phyloP scores from a whole-genome alignment of 225 moss, liverwort and hornwort species.

The Marchantia paleacea region DNA sequence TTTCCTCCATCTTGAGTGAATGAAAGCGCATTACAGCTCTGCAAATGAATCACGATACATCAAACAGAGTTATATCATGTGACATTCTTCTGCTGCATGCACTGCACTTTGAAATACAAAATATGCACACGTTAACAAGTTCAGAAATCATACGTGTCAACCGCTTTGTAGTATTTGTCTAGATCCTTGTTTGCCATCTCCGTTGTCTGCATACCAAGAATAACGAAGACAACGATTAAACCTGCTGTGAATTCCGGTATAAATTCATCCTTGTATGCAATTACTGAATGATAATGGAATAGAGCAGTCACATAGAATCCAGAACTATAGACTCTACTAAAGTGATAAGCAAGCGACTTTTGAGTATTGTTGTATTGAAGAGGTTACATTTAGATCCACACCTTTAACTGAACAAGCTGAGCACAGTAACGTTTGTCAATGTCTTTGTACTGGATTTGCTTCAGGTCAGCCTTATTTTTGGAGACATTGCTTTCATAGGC shows the following conservation, averaged over 20 bases:
- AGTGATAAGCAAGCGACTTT: not conserved
- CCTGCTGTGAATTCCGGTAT: not conserved
- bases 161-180: conserved; percentile 97
- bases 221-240: not conserved
- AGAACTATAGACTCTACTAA: not conserved
- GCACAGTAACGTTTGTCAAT: conserved; percentile 85
- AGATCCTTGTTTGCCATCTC: conserved; percentile 99
- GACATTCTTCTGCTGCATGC: not conserved
- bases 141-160: conserved; percentile 64
- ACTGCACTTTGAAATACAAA: not conserved
- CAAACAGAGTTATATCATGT: not conserved
- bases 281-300: no score
- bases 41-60: conserved; percentile 21
- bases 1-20: conserved; percentile 99
- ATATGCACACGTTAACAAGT: not conserved
- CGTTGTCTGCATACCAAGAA: conserved; percentile 61
- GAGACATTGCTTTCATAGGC: conserved; percentile 90
- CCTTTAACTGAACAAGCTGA: conserved; percentile 94
- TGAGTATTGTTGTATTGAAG: no score
- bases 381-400: conserved; percentile 2
- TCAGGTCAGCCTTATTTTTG: conserved; percentile 75
- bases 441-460: conserved; percentile 87
- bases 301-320: no score
- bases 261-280: no score
- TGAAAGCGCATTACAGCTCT: conserved; percentile 97